A percentile compares a stretch with the other conserved stretches of the same genome.
Evolutionary conservation across 345 rosid genomes (phyloP).

Genomic region (Capsella bursapastoris): DNA sequence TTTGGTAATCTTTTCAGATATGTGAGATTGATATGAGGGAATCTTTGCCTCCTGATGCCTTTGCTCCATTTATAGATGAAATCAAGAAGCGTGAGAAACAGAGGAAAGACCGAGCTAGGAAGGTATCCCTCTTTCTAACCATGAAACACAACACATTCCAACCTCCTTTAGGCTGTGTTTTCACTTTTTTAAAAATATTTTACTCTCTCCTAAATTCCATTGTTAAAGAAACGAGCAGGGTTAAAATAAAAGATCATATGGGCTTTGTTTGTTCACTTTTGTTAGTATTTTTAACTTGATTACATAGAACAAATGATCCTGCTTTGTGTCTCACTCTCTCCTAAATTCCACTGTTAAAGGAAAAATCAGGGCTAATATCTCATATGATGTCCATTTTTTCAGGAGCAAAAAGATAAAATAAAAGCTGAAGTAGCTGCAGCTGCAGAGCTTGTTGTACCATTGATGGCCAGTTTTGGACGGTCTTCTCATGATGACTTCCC

Average conservation of each 20-base stretch:
- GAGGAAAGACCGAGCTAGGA: slow-evolving; percentile 74
- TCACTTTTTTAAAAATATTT: too few relatives aligned
- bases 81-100: slow-evolving; percentile 83
- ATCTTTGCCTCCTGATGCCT: slow-evolving; percentile 63
- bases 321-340: background rate
- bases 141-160: background rate
- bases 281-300: background rate
- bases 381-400: slow-evolving; percentile 35
- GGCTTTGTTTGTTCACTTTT: slow-evolving; percentile 12
- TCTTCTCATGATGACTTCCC: slow-evolving; percentile 54
- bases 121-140: slow-evolving; percentile 53
- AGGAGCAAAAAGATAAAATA: slow-evolving; percentile 80
- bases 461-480: slow-evolving; percentile 50
- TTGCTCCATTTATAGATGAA: slow-evolving; percentile 85
- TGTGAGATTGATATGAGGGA: slow-evolving; percentile 89
- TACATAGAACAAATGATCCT: background rate
- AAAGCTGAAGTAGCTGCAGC: slow-evolving; percentile 78
- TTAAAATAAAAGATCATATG: too few relatives aligned
- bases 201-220: too few relatives aligned
- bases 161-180: background rate
- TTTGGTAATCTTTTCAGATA: slow-evolving; percentile 56
- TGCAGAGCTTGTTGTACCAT: slow-evolving; percentile 56
- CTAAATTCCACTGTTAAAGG: background rate
- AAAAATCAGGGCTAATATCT: slow-evolving; percentile 5
- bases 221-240: too few relatives aligned